Percentiles rank a stretch among this genome's conserved stretches.
These are phyloP conservation scores for Porphyrellus sp. DNA, from an alignment of 1,284 basidiomycete species.

Conservation along the genomic window DNA sequence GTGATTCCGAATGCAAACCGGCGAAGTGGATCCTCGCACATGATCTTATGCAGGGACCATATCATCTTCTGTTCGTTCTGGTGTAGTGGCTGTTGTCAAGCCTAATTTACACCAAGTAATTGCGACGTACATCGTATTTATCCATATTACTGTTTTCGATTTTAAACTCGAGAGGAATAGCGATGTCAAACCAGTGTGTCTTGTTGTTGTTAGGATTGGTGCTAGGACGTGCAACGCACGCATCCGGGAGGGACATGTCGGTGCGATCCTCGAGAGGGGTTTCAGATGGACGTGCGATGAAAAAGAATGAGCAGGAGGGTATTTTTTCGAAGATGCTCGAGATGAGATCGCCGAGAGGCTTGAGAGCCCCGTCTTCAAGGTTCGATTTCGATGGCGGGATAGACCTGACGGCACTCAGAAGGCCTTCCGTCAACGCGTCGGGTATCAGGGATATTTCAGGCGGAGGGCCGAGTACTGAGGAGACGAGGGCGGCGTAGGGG, in stretches of 20 bases:
- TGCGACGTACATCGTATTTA: too few species aligned
- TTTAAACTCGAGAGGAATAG: not conserved
- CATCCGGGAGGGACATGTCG: not conserved
- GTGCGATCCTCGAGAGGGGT: not conserved
- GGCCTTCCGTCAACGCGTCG: not conserved
- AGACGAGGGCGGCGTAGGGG: not conserved
- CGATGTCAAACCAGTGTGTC: not conserved
- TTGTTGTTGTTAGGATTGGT: not conserved
- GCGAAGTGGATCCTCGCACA: conserved; percentile 11
- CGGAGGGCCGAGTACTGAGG: not conserved
- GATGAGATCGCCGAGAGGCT: not conserved
- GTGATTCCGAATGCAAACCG: not conserved
- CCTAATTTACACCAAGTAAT: too few species aligned
- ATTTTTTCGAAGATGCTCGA: not conserved
- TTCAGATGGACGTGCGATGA: not conserved
- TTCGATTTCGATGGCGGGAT: not conserved
- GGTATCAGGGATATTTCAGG: not conserved
- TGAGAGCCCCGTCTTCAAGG: too few species aligned
- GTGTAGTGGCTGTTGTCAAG: not conserved
- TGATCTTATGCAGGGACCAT: conserved; percentile 15
- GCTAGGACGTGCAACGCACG: not conserved
- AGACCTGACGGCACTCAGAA: not conserved
- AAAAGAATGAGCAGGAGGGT: not conserved
- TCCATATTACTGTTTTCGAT: not conserved
- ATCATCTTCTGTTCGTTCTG: conserved; percentile 16